Base-by-base conservation (phyloP, 805 yeast species). In the Ogataea methanolica region DNA sequence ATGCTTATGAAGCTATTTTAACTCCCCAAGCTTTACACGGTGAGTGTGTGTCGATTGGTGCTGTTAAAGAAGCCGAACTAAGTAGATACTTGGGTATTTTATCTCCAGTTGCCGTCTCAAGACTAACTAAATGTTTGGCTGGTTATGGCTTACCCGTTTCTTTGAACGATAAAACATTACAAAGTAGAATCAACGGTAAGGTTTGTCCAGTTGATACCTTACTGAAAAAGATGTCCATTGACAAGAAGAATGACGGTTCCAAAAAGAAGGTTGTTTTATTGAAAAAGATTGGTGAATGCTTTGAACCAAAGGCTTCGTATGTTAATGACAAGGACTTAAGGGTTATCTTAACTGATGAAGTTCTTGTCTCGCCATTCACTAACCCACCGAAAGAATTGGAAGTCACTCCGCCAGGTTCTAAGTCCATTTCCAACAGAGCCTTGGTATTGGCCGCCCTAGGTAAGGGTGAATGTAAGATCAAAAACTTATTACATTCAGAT, bases 11-110 rank as follows among this genome's bases (percentile, higher is more conserved):
- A 72, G 98, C 99, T n/a, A 82, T 94, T 34, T 74, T 94, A 52
- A 91, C 98, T 4, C 99, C 99, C 8, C 89, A 91, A 66, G 94
- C 96, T 22, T 76, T 94, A 40, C 99, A 94, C 62, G 99, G 99
- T 50, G 99, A 94, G 69, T 94, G 99, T 76, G 99, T 94, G n/a
- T 78, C 98, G n/a, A 78, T 94, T 51, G 99, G 99, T 54, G 86
- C 90, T 78, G 83, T 94, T 33, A 78, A 83, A 60, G 99, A 94
- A 68, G 98, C 98, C 5, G 99, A 94, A 68, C 75, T 94, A 54
- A 78, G 97, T n/a, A 80, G 99, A 61, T 89, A 88, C 66, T 73
- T 88, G 60, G 97, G 97, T 22, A 79, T 88, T 45, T 72, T 94
- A 54, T 80, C 95, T 1, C 94, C 98, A 4, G 92, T 89, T 3